These are phyloP conservation scores for Trifolium fragiferum DNA, from an alignment of 306 rosid species.

Conservation along the genomic window DNA sequence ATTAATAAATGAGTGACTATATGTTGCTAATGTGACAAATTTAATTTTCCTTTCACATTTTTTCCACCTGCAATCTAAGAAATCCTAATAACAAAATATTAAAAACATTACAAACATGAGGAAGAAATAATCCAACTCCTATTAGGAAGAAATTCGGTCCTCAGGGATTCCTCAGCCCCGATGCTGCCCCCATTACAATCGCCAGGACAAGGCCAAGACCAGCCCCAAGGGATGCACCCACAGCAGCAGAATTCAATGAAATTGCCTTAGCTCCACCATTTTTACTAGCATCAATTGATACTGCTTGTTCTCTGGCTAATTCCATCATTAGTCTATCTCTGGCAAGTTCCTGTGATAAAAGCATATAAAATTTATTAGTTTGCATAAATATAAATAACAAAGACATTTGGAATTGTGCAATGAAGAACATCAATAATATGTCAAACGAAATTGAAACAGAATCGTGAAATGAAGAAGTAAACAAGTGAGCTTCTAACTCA, in stretches of 20 bases:
- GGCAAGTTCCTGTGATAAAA: slow-evolving; percentile 66
- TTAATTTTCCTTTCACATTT: slow-evolving; percentile 18
- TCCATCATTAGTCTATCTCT: slow-evolving; percentile 77
- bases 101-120: background rate
- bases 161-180: slow-evolving; percentile 96
- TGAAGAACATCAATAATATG: background rate
- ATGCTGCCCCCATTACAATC: slow-evolving; percentile 97
- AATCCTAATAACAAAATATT: slow-evolving; percentile 29
- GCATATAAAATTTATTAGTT: background rate
- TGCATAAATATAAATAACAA: slow-evolving; percentile 8
- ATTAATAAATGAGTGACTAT: slow-evolving; percentile 19
- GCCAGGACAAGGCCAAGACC: slow-evolving; percentile 90
- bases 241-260: slow-evolving; percentile 78
- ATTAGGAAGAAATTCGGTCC: slow-evolving; percentile 16
- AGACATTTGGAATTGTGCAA: background rate
- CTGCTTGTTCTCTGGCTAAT: slow-evolving; percentile 68
- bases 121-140: slow-evolving; percentile 34
- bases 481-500: background rate
- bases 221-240: slow-evolving; percentile 94
- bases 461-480: background rate
- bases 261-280: slow-evolving; percentile 65
- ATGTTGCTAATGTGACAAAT: background rate
- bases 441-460: background rate
- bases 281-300: slow-evolving; percentile 49
- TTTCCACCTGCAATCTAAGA: slow-evolving; percentile 33